Evolutionary conservation across 2,329 filamentous ascomycete species (phyloP), one percentile per base, ranked within the genome.

Genomic region (Pleurostoma richardsiae): DNA sequence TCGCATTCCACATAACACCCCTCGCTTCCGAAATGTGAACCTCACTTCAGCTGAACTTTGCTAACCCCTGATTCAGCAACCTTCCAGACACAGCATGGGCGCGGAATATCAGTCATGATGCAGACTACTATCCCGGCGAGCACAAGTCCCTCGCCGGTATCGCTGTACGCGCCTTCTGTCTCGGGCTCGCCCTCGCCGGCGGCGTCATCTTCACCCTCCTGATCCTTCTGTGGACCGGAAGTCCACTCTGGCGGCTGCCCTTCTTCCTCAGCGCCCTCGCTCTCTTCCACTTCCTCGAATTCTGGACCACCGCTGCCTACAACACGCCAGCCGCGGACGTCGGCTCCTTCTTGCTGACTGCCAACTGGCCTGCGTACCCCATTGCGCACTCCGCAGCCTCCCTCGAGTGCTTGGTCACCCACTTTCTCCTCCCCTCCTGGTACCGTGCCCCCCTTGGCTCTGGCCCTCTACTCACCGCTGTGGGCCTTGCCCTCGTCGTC

Each of bases 231-330:
- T 56, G 63, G 47, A 70, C 69, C 4, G 51, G 64, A 10, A 72
- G 68, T 31, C 73, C 77, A 27, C 65, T 79, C 47, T 85, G 82
- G 82, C 79, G 82, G 47, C 63, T 79, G 6, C 78, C 81, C 30
- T 82, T 85, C 63, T 92, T 92, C 70, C 59, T 86, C 42, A 70
- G 71, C 44, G 72, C 82, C 10, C 83, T 97, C 42, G 79, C 85
- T 29, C 57, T 86, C 30, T 97, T 97, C 70, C 94, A 99, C 73
- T 97, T 96, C 69, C 83, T 97, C 65, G 94, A 99, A 69, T 99
- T 91, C 74, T 95, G 84, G 76, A 89, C 85, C 30, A 96, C 92
- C 0, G 91, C 92, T 6, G 73, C 77, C 46, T 88, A 87, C 70
- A 97, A 97, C 67, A 89, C 88, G 0, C 75, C 77, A 11, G 76